Conservation (phyloP, 257 asterid genomes). For the Paulownia fortunei region DNA sequence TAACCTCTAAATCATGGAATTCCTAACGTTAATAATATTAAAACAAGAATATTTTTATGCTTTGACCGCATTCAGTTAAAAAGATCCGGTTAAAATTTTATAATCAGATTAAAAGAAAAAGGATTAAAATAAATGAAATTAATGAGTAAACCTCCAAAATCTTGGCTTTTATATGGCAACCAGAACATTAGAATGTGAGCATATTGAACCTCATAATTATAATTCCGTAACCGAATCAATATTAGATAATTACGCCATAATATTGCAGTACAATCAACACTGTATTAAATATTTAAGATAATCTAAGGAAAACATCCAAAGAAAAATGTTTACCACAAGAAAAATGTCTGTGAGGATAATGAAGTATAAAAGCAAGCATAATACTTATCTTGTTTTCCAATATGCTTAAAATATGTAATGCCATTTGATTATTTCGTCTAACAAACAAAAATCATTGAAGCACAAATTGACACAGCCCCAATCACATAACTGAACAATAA, state of each 20-base stretch:
- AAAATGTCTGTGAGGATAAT: background rate
- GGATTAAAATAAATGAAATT: background rate
- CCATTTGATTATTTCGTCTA: background rate
- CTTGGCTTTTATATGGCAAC: background rate
- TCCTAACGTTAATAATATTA: background rate
- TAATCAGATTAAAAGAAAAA: background rate
- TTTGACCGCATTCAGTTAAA: conserved; percentile 10
- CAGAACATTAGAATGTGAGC: background rate
- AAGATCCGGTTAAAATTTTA: background rate
- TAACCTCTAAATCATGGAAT: background rate
- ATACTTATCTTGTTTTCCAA: background rate
- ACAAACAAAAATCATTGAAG: background rate
- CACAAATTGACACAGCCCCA: background rate
- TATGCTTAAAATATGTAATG: conserved; percentile 1
- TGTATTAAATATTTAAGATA: background rate
- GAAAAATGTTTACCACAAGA: background rate
- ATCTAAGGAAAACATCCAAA: background rate
- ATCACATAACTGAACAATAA: background rate
- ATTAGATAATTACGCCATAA: background rate
- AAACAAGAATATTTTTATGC: background rate
- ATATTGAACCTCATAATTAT: background rate
- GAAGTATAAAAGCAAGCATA: conserved; percentile 14
- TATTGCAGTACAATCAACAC: background rate
- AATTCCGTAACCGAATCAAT: background rate
- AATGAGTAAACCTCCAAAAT: conserved; percentile 4